These are phyloP conservation scores for Colletotrichum sp. DNA, from an alignment of 2,329 filamentous ascomycete genomes.

Conservation along the genomic window DNA sequence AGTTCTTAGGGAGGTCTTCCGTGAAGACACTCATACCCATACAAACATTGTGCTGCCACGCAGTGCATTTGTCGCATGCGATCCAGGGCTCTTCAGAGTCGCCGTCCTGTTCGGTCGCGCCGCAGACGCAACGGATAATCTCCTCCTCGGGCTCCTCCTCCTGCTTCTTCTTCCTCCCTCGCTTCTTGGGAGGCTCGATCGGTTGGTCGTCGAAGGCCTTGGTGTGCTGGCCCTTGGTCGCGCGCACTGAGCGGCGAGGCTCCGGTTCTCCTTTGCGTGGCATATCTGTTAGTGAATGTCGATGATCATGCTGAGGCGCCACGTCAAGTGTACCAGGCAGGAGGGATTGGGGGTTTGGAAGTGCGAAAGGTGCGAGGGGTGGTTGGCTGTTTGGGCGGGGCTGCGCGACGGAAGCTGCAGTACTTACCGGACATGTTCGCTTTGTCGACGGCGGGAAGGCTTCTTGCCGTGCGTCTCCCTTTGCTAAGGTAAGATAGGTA, in stretches of 20 bases:
- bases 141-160: conserved; percentile 67
- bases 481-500: not conserved
- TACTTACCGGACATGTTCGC: conserved; percentile 20
- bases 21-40: conserved; percentile 83
- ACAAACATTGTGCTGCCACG: conserved; percentile 98
- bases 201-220: conserved; percentile 81
- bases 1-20: conserved; percentile 80
- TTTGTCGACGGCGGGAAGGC: not conserved
- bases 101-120: conserved; percentile 83
- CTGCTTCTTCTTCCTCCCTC: conserved; percentile 66
- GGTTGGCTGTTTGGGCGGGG: not conserved
- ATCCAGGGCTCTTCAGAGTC: conserved; percentile 93
- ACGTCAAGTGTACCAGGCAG: not conserved
- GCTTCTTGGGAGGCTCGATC: conserved; percentile 58
- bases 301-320: not conserved
- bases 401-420: not conserved
- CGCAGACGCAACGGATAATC: conserved; percentile 92
- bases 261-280: conserved; percentile 60
- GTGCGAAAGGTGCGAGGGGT: not conserved
- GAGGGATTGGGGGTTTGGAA: not conserved
- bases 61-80: conserved; percentile 88
- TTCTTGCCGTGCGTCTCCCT: not conserved
- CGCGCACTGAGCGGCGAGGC: conserved; percentile 90
- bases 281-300: conserved; percentile 1
- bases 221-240: conserved; percentile 94